Evolutionary conservation across 179 eudicot genomes (phyloP), one percentile per base, ranked within the genome.

Genomic region (Silene vulgaris): DNA sequence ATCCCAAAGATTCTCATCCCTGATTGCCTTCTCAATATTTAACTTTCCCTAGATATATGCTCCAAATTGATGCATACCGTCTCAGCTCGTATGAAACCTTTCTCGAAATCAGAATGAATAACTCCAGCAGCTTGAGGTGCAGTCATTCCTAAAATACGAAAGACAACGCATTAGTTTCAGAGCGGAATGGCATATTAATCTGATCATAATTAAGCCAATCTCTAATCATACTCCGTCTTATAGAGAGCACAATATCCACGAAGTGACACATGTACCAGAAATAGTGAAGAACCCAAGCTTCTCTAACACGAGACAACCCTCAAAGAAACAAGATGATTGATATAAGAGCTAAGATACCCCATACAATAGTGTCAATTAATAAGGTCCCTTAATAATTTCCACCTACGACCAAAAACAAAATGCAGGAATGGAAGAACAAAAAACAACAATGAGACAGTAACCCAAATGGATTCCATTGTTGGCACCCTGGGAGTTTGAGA

Each of bases 111-210:
- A 16, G 99, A 89, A 86, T 95, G 99, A 74, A 95, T 95, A 69
- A 95, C 97, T 66, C 97, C 99, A 82, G 99, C 99, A 73, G 99
- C 99, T 89, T 95, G 97, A 78, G 97, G 99, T 79, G 99, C 99
- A 71, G 97, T 92, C 99, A 95, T 92, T 79, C 99, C 99, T 92
- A 73, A 54, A 75, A 67, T 71, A 65, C 75, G 20, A 61, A 29
- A 75, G 54, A 71, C n/a, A 28, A 57, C 26, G 17, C 67, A 56
- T 35, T 76, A 69, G 14, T 12, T 14, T 13, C 32, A 62, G 67
- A 29, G 54, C 65, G 8, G 19, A 69, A 19, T 65, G 68, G 76
- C 43, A 23, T 16, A 40, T 61, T 32, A 20, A 45, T 63, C 28
- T 35, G 43, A 54, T 17, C 30, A 72, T 21, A 19, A 32, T 2